Percentiles rank a stretch among this genome's conserved stretches.
phyloP scores from a whole-genome alignment of 768 basidiomycete genomes.

The Xerocomus spinulosus region DNA sequence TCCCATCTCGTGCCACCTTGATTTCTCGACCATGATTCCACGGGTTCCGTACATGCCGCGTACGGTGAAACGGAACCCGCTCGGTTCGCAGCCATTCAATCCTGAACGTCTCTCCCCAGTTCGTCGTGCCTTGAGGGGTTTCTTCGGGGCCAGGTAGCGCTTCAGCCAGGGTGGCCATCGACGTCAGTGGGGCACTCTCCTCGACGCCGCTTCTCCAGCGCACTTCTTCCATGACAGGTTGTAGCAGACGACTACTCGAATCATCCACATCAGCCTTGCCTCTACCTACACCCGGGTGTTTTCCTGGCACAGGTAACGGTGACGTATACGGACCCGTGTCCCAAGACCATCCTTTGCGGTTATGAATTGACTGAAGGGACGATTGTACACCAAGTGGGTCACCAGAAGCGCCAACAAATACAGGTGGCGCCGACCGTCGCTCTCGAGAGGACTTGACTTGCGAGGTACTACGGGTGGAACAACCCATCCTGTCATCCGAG shows the following conservation, averaged over 20 bases:
- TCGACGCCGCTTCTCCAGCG: not conserved
- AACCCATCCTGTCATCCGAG: not conserved
- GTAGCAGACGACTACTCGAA: conserved; percentile 9
- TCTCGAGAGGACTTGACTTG: not conserved
- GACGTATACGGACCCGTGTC: not conserved
- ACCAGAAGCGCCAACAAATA: conserved; percentile 36
- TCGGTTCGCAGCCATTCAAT: conserved; percentile 78
- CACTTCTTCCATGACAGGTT: conserved; percentile 24
- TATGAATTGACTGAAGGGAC: conserved; percentile 30
- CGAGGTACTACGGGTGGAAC: not conserved
- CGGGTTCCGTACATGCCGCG: conserved; percentile 79
- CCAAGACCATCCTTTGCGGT: no score
- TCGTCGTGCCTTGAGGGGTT: conserved; percentile 22
- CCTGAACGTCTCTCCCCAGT: conserved; percentile 77
- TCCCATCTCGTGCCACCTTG: conserved; percentile 85
- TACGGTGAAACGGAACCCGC: conserved; percentile 68
- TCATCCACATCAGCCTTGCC: conserved; percentile 15
- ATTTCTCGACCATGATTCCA: conserved; percentile 88
- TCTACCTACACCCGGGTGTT: conserved; percentile 27
- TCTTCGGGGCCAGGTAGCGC: not conserved
- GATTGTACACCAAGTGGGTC: conserved; percentile 27
- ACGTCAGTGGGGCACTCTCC: no score
- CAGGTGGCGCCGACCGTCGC: conserved; percentile 48
- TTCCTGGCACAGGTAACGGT: conserved; percentile 37
- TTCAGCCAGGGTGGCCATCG: not conserved